Evolutionary conservation across 2,329 filamentous ascomycete genomes (phyloP).

Genomic region (Chaetoscypha palmicola): DNA sequence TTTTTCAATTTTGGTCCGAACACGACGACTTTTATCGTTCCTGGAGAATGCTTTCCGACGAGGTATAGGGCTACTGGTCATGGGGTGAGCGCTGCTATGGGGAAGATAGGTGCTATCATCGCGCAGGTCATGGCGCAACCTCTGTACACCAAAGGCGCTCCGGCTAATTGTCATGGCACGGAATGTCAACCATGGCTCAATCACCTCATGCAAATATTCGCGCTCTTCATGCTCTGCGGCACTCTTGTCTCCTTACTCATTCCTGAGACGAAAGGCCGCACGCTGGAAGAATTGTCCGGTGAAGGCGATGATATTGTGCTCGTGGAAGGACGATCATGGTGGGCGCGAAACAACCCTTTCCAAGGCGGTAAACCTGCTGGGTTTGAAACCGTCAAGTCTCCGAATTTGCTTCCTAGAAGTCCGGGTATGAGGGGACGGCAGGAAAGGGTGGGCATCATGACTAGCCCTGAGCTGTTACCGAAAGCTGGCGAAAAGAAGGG

Average conservation of each 20-base stretch:
- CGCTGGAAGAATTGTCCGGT: constrained; percentile 63
- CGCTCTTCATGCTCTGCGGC: constrained; percentile 72
- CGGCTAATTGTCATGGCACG: constrained; percentile 41
- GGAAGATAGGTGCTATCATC: constrained; percentile 65
- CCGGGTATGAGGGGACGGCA: constrained; percentile 18
- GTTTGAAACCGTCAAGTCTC: constrained; percentile 11
- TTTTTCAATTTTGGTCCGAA: constrained; percentile 63
- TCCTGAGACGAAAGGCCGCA: constrained; percentile 68
- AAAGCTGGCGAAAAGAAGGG: constrained; percentile 5
- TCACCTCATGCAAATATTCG: constrained; percentile 70
- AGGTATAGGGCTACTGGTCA: constrained; percentile 56
- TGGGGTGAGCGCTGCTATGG: constrained; percentile 58
- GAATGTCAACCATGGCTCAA: constrained; percentile 55
- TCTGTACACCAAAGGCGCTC: constrained; percentile 50
- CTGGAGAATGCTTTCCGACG: constrained; percentile 59
- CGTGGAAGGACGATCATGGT: constrained; percentile 8
- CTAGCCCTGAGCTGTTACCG: constrained; percentile 17
- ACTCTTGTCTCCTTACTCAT: constrained; percentile 63
- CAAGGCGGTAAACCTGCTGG: constrained; percentile 22
- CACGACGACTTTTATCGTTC: constrained; percentile 58
- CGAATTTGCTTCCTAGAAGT: constrained; percentile 14
- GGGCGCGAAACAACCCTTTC: constrained; percentile 15
- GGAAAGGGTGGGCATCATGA: constrained; percentile 25
- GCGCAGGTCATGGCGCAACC: constrained; percentile 60
- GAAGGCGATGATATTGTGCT: constrained; percentile 37